Conservation (phyloP, 352 stramenopile genomes). For the Phytopythium litorale region DNA sequence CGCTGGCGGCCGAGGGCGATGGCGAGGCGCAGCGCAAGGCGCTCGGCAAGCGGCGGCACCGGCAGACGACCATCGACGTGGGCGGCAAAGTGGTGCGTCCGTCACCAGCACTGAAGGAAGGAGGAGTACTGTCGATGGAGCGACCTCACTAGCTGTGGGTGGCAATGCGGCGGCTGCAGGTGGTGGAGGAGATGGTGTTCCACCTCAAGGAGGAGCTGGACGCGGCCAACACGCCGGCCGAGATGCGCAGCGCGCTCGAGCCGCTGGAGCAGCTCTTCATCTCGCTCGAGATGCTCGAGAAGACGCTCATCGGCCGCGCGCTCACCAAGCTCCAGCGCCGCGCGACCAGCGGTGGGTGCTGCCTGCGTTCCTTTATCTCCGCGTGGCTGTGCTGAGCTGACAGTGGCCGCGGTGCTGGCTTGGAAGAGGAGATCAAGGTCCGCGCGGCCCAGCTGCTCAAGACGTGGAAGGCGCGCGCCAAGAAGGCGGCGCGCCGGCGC, state of each 20-base stretch:
- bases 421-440: constrained; percentile 30
- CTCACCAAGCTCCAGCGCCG: constrained; percentile 30
- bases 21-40: constrained; percentile 5
- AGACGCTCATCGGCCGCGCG: constrained; percentile 45
- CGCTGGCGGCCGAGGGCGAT: constrained; percentile 13
- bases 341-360: constrained; percentile 11
- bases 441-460: constrained; percentile 40
- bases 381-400: not conserved
- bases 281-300: constrained; percentile 80
- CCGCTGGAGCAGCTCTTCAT: constrained; percentile 66
- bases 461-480: constrained; percentile 66
- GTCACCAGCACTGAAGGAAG: not conserved
- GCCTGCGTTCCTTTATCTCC: not conserved
- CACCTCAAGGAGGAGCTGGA: constrained; percentile 69
- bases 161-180: constrained; percentile 8
- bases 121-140: not conserved
- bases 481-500: constrained; percentile 57
- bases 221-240: constrained; percentile 32
- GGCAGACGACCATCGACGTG: constrained; percentile 66
- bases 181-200: constrained; percentile 59
- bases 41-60: constrained; percentile 25
- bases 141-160: too few relatives aligned
- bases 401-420: not conserved
- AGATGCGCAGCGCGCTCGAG: constrained; percentile 46
- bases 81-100: constrained; percentile 55